A percentile compares a stretch with the other conserved stretches of the same genome.
Evolutionary conservation across 345 rosid species (phyloP).

Genomic region (Gossypium bickii): DNA sequence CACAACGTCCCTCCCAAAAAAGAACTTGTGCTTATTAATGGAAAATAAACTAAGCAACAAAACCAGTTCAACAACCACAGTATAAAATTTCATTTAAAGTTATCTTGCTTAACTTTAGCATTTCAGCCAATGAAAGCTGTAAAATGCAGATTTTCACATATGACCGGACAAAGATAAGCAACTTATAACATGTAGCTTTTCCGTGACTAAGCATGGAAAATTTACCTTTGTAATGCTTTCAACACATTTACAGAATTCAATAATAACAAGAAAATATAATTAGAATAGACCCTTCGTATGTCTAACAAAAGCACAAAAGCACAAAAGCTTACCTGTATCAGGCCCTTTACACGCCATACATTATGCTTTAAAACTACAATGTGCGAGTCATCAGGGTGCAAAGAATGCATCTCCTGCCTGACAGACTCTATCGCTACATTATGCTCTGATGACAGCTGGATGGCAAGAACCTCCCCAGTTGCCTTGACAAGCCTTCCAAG

Average conservation of each 20-base stretch:
- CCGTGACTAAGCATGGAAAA: too few species aligned
- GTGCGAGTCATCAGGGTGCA: conserved; percentile 87
- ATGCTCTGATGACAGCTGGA: conserved; percentile 86
- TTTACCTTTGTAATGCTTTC: too few species aligned
- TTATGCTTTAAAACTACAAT: conserved; percentile 87
- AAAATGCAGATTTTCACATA: too few species aligned
- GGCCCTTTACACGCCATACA: conserved; percentile 97
- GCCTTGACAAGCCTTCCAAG: conserved; percentile 80
- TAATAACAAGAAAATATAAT: not conserved
- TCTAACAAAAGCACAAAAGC: not conserved
- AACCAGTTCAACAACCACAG: not conserved
- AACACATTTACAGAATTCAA: not conserved
- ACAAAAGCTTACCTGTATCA: conserved; percentile 63
- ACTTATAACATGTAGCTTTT: too few species aligned
- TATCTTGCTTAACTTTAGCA: not conserved
- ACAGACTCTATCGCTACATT: conserved; percentile 85
- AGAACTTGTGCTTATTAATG: not conserved
- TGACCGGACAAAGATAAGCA: too few species aligned
- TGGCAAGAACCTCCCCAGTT: conserved; percentile 80
- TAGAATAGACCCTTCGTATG: too few species aligned
- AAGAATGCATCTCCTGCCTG: conserved; percentile 76
- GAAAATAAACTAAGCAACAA: not conserved
- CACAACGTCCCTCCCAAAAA: not conserved
- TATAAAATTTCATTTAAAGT: not conserved
- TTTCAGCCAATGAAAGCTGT: too few species aligned